Evolutionary conservation across 176 grass and related monocot species (phyloP), one percentile per base, ranked within the genome.

Genomic region (Poa annua): DNA sequence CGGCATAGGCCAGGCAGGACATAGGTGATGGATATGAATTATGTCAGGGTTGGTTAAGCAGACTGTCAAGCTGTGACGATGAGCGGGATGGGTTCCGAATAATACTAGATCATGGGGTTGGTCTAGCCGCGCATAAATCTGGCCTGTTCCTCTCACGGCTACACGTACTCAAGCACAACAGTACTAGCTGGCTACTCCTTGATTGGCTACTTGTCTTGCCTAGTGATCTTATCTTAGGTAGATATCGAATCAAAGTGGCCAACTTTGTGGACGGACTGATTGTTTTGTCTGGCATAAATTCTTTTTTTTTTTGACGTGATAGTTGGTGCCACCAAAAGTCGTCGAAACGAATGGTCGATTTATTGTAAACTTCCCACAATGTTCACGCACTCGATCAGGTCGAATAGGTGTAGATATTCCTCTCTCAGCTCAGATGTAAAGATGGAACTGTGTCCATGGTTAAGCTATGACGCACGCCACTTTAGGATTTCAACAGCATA

Each of bases 191-290:
- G 39, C 20, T 71, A 71, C 20, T 57, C n/a, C 7, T 11, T 4
- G 54, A n/a, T n/a, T 13, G 5, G 4, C 66, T 41, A 39, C 0
- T 9, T 36, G 33, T 38, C 33, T 19, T 41, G 0, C 19, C 39
- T 73, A 50, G 45, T 73, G 44, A 17, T 50, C 44, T 73, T 73
- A 73, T 73, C 70, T 73, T 73, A 25, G 45, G 44, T 8, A 22
- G 25, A 16, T 25, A 66, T 75, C 38, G 19, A 60, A 68, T 80
- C 41, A 68, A 25, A 6, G 11, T 13, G 47, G 7, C 57, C 26
- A 11, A 32, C 38, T 62, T 29, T 19, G 25, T 47, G 2, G 9
- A 48, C 10, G 2, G 9, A 48, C 10, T 15, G 24, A 45, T 42
- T 22, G 39, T 24, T 63, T 77, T 26, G 34, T 57, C n/a, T 59